phyloP scores from a whole-genome alignment of 2,329 filamentous ascomycete genomes.

The Phyllosticta citrichinensis region DNA sequence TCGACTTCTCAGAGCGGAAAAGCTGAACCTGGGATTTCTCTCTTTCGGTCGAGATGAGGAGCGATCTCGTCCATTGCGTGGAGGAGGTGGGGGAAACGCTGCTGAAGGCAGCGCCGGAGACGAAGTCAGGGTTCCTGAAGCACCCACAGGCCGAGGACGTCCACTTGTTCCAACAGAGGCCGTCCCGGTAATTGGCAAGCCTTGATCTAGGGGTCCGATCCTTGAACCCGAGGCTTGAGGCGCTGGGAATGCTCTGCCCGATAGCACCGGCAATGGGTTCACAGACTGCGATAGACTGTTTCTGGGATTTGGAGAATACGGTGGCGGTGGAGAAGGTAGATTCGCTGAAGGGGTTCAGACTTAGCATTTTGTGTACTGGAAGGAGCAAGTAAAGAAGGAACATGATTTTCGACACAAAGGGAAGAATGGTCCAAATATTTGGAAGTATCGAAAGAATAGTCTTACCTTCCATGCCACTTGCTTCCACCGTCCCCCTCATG shows the following conservation, averaged over 20 bases:
- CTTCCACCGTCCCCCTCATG: slow-evolving; percentile 16
- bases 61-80: slow-evolving; percentile 21
- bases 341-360: slow-evolving; percentile 23
- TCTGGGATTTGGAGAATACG: slow-evolving; percentile 37
- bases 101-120: slow-evolving; percentile 21
- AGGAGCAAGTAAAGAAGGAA: not conserved
- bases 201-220: slow-evolving; percentile 16
- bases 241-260: slow-evolving; percentile 22
- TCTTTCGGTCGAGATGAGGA: slow-evolving; percentile 27
- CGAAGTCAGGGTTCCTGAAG: slow-evolving; percentile 20
- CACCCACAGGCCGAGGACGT: slow-evolving; percentile 9
- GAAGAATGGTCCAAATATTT: not conserved
- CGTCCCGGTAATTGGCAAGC: slow-evolving; percentile 19
- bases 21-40: slow-evolving; percentile 28
- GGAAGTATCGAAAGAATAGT: not conserved
- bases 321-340: slow-evolving; percentile 41
- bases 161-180: slow-evolving; percentile 14
- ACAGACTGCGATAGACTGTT: slow-evolving; percentile 14
- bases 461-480: slow-evolving; percentile 39
- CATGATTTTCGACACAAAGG: not conserved
- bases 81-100: slow-evolving; percentile 31
- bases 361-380: slow-evolving; percentile 12
- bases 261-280: slow-evolving; percentile 22
- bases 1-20: slow-evolving; percentile 29
- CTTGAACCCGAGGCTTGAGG: slow-evolving; percentile 18